phyloP scores from a whole-genome alignment of 78 protist genomes.

The Dictyostelium discoideum region DNA sequence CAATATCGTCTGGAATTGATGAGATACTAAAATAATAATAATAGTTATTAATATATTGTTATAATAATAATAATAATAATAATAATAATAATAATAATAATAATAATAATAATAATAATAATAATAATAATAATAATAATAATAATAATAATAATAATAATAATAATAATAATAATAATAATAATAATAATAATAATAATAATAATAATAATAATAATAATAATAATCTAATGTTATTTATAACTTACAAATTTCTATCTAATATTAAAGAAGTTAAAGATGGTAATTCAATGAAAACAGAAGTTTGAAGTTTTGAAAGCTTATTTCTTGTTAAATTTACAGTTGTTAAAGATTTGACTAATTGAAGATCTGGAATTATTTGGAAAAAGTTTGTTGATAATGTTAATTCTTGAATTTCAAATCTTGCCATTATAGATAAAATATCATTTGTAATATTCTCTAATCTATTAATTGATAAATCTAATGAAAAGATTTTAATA shows the following conservation, averaged over 20 bases:
- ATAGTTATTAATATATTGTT: neutral
- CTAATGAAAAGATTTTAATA: constrained; percentile 37
- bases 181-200: too few species aligned
- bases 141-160: too few species aligned
- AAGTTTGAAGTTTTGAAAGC: constrained; percentile 30
- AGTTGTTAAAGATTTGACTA: constrained; percentile 12
- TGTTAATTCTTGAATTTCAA: constrained; percentile 34
- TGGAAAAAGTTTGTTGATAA: constrained; percentile 48
- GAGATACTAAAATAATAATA: constrained; percentile 12
- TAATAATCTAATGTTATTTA: too few species aligned
- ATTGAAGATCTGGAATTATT: constrained; percentile 17
- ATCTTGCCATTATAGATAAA: neutral
- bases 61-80: too few species aligned
- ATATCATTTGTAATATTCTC: constrained; percentile 40
- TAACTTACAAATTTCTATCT: constrained; percentile 47
- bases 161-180: too few species aligned
- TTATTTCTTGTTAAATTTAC: constrained; percentile 42
- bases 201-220: neutral
- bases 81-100: neutral
- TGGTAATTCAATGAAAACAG: constrained; percentile 40
- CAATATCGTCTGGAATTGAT: constrained; percentile 65
- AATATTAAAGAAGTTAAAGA: constrained; percentile 3
- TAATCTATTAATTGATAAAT: constrained; percentile 53
- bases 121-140: neutral
- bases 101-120: neutral